Evolutionary conservation across 257 asterid genomes (phyloP), one percentile per base, ranked within the genome.

Genomic region (Solanum pennellii): DNA sequence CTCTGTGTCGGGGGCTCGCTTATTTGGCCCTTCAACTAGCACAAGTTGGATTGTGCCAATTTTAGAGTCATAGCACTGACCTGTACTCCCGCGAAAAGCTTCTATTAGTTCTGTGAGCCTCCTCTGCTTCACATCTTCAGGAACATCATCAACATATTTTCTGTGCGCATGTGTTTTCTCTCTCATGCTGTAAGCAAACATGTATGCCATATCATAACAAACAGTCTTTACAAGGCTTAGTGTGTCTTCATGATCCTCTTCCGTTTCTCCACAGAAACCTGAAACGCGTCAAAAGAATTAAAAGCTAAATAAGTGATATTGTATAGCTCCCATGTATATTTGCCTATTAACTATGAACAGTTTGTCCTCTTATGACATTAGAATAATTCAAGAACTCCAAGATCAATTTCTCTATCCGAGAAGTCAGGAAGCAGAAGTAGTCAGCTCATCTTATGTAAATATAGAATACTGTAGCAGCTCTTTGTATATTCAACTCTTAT

Each of bases 171-270:
- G 99, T 80, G 99, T 97, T 94, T 97, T 97, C 91, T 95, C 99
- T 91, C 99, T 94, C 98, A 95, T 95, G 93, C 99, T 95, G 94
- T 95, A 97, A 84, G 98, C 99, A 93, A 97, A 97, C 99, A 97
- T 95, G 92, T 94, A 97, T 52, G 99, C 99, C 99, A 97, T 95
- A 85, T 96, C 98, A 88, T 95, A 96, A 42, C 97, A 94, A 41
- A 96, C 98, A 9, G 95, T 87, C 87, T 92, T 91, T 10, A 94
- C 72, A 18, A 96, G 95, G 92, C 92, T 92, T 72, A 97, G 86
- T 14, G 99, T 97, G 79, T 93, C 98, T 91, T 93, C 39, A 80
- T 97, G 99, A 80, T 96, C 98, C 89, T 94, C 98, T 91, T 97
- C 99, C 7, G 98, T 93, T 92, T 97, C 99, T 41, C 98, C 99